These are phyloP conservation scores for Rhodotorula sp. DNA, from an alignment of 1,284 basidiomycete species.

Conservation along the genomic window DNA sequence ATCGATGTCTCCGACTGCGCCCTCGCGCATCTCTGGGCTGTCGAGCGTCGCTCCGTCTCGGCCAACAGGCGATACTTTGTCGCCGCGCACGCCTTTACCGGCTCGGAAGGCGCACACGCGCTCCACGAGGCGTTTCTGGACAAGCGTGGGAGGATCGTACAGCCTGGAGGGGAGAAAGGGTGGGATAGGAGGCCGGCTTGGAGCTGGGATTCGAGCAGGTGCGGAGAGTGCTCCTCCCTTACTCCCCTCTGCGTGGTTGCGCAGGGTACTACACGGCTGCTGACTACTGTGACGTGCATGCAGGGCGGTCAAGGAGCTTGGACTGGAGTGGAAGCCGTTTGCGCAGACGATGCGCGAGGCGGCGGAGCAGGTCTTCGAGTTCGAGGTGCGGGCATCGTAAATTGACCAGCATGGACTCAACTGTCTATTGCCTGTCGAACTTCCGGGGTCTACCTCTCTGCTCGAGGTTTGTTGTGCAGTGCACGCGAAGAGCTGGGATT, in stretches of 20 bases:
- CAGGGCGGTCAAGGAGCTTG: conserved; percentile 54
- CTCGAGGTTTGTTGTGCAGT: too few relatives aligned
- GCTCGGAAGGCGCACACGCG: not conserved
- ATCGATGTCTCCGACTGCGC: conserved; percentile 14
- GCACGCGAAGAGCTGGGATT: too few relatives aligned
- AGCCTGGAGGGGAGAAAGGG: not conserved
- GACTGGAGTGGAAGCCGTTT: conserved; percentile 56
- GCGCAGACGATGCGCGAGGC: conserved; percentile 55
- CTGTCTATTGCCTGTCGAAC: too few relatives aligned
- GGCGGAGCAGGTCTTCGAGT: conserved; percentile 11
- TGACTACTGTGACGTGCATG: conserved; percentile 32
- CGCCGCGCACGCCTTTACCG: conserved; percentile 25
- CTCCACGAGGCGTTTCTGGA: conserved; percentile 3
- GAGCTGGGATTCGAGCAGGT: conserved; percentile 3
- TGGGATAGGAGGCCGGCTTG: not conserved
- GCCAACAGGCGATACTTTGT: conserved; percentile 59
- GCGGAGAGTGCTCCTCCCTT: too few relatives aligned
- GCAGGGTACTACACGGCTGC: not conserved
- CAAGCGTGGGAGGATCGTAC: not conserved
- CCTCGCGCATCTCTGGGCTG: conserved; percentile 8
- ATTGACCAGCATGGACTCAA: too few relatives aligned
- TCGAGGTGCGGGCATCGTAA: not conserved
- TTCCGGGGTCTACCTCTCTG: too few relatives aligned
- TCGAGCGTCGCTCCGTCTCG: conserved; percentile 52
- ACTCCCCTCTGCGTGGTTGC: too few relatives aligned